Evolutionary conservation across 768 basidiomycete species (phyloP), one percentile per base, ranked within the genome.

Genomic region (Russula sp.): DNA sequence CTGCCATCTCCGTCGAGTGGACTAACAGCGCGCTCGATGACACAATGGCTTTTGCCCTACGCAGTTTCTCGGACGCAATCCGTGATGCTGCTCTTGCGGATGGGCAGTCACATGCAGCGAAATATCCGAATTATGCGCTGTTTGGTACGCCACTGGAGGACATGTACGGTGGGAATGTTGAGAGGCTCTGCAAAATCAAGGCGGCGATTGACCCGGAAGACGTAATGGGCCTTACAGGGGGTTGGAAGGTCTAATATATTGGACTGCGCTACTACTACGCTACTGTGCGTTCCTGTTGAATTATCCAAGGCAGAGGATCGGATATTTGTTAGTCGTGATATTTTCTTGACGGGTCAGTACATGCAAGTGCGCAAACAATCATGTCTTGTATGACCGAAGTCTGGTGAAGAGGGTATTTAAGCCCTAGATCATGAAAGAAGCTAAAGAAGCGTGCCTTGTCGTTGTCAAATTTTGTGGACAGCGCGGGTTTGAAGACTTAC

Each of bases 31-130:
- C 71, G 3, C 71, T 72, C 1, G 85, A 86, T 66, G 71, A 71
- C 9, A 63, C 69, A 40, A 76, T 85, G 56, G 72, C 79, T n/a
- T 51, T 74, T 28, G 79, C 82, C 9, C 72, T 78, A 22, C 71
- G 71, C 14, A 62, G 32, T 2, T 22, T 22, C 22, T 11, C 48
- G 4, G 44, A 58, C 57, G 8, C 20, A 11, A 3, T 36, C 16
- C 46, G 24, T 4, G 22, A 32, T 9, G 22, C 5, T 9, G 32
- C 30, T 6, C 46, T 60, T 30, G 67, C 67, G 18, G 69, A 71
- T 28, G 70, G 67, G 14, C 70, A 71, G 48, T 50, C 61, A 9
- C 49, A 56, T 5, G 62, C 22, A 0, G 38, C 49, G 11, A 36
- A 57, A 36, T 50, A 48, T 30, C 7, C 14, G 48, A 63, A 57